A percentile compares a stretch with the other conserved stretches of the same genome.
Evolutionary conservation across 257 asterid genomes (phyloP).

Genomic region (Fraxinus americana): DNA sequence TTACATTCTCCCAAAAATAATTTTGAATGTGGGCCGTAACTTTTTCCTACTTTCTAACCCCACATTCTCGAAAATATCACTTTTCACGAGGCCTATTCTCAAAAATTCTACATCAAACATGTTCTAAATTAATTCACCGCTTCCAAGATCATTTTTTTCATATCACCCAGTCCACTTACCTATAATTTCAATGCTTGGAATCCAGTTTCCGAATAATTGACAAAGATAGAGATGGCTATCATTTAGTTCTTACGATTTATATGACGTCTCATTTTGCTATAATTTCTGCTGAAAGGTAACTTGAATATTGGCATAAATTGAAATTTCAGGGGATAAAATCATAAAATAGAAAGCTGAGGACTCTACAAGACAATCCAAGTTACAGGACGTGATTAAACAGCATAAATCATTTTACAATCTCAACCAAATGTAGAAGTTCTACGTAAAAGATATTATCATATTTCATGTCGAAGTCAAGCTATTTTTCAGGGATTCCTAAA

Average conservation of each 20-base stretch:
- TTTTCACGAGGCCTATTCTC: no score
- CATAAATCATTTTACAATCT: constrained; percentile 1
- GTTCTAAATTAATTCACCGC: neutral
- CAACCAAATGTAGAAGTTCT: neutral
- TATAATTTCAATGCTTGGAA: neutral
- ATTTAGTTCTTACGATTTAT: neutral
- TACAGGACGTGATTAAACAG: neutral
- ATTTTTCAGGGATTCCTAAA: neutral
- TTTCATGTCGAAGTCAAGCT: neutral
- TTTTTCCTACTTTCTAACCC: no score
- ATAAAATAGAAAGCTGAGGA: neutral
- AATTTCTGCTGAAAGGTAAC: neutral
- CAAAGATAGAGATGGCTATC: neutral
- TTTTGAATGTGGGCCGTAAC: no score
- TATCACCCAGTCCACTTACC: neutral
- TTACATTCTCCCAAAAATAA: no score
- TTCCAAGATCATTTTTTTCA: neutral
- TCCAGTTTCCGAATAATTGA: neutral
- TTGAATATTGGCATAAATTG: neutral
- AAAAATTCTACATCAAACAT: no score
- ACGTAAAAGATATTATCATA: neutral
- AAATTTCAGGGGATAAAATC: neutral
- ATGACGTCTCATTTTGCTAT: neutral
- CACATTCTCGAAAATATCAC: no score
- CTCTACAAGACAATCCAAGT: neutral